Conservation (phyloP, 2,329 filamentous ascomycete species). For the Phoma herbarum region DNA sequence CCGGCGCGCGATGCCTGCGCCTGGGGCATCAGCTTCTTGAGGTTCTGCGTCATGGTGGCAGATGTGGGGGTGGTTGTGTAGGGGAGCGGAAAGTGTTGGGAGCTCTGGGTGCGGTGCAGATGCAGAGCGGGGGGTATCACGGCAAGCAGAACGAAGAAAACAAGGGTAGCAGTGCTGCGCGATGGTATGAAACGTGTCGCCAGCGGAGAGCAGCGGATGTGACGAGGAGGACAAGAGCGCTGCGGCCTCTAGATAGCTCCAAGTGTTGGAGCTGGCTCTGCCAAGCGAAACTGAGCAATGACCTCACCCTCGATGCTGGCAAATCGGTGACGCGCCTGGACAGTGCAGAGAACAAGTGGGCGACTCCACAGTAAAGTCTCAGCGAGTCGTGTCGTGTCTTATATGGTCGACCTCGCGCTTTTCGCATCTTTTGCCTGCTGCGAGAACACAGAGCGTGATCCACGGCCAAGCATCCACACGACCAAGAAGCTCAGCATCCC, state of each 20-base stretch:
- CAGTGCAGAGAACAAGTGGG: slow-evolving; percentile 20
- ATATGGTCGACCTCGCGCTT: neutral
- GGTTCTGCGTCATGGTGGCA: slow-evolving; percentile 51
- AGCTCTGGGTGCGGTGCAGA: slow-evolving; percentile 19
- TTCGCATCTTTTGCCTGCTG: slow-evolving; percentile 7
- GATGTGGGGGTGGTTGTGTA: slow-evolving; percentile 12
- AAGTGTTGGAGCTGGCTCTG: slow-evolving; percentile 19
- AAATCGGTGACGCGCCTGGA: slow-evolving; percentile 13
- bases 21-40: slow-evolving; percentile 59
- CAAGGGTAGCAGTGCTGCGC: slow-evolving; percentile 12
- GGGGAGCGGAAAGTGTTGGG: slow-evolving; percentile 13
- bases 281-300: slow-evolving; percentile 32
- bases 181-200: slow-evolving; percentile 31
- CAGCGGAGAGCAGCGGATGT: slow-evolving; percentile 18
- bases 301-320: slow-evolving; percentile 19
- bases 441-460: neutral
- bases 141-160: slow-evolving; percentile 18
- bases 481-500: slow-evolving; percentile 12
- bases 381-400: neutral
- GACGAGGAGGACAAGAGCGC: slow-evolving; percentile 9
- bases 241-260: slow-evolving; percentile 2
- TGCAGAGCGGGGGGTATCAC: slow-evolving; percentile 25
- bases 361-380: slow-evolving; percentile 13
- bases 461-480: slow-evolving; percentile 8
- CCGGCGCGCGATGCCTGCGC: slow-evolving; percentile 66